Conservation (phyloP, 139 green algal species). For the Parachlorella kessleri region DNA sequence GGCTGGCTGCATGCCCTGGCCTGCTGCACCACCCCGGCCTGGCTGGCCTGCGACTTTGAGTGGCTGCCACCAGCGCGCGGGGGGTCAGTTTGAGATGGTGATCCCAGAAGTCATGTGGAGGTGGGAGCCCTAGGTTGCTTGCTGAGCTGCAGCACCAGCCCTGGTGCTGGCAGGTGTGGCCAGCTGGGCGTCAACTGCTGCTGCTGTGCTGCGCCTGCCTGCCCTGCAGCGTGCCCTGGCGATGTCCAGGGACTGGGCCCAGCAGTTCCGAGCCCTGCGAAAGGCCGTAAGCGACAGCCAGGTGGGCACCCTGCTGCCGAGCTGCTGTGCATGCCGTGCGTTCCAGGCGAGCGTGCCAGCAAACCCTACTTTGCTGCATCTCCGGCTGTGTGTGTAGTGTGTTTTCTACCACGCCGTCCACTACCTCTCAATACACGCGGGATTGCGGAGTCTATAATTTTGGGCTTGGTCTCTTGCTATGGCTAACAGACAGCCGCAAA, state of each 20-base stretch:
- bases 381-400: background rate
- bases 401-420: background rate
- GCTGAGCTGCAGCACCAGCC: background rate
- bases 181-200: background rate
- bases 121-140: background rate
- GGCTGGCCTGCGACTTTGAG: background rate
- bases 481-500: background rate
- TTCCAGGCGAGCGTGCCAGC: no score
- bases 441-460: background rate
- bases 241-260: background rate
- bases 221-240: background rate
- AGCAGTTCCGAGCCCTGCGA: background rate
- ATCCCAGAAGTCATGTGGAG: no score
- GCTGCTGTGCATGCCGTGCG: background rate
- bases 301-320: background rate
- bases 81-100: no score
- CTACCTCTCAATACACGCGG: background rate
- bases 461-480: background rate
- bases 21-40: background rate
- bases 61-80: no score
- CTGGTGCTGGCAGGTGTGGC: background rate
- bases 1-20: background rate
- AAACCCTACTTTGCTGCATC: no score
- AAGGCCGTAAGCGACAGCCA: background rate
- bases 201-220: background rate